Percentiles rank a stretch among this genome's conserved stretches.
Evolutionary conservation across 768 basidiomycete species (phyloP).

Genomic region (Phlegmacium glaucopus): DNA sequence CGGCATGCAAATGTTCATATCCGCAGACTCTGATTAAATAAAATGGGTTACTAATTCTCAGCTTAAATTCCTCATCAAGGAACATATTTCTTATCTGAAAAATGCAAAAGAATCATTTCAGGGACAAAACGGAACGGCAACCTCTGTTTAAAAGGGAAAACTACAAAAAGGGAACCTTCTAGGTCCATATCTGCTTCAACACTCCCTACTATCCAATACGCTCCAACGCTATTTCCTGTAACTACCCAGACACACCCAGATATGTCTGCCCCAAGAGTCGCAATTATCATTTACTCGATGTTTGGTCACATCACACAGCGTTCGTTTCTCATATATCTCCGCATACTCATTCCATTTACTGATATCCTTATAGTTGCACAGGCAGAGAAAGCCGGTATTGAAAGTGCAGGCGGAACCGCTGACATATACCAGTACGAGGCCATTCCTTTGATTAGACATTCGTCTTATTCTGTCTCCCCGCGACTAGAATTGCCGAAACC

Average conservation of each 20-base stretch:
- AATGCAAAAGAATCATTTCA: slow-evolving; percentile 32
- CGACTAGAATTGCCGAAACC: slow-evolving; percentile 69
- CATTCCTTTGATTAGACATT: not conserved
- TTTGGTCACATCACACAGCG: slow-evolving; percentile 68
- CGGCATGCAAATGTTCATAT: no score
- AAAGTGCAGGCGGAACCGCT: slow-evolving; percentile 45
- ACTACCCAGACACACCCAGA: not conserved
- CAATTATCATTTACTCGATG: slow-evolving; percentile 70
- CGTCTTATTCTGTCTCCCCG: not conserved
- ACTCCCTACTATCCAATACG: not conserved
- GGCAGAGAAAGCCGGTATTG: slow-evolving; percentile 47
- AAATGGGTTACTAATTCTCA: slow-evolving; percentile 10
- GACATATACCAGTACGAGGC: slow-evolving; percentile 53
- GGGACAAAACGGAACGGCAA: slow-evolving; percentile 19
- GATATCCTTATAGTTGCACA: slow-evolving; percentile 57
- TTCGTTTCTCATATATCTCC: slow-evolving; percentile 17
- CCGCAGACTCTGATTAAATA: no score
- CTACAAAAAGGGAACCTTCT: slow-evolving; percentile 25
- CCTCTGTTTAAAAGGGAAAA: slow-evolving; percentile 11
- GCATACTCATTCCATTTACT: not conserved
- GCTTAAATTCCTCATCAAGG: slow-evolving; percentile 20
- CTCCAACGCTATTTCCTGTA: slow-evolving; percentile 9
- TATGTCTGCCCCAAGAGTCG: slow-evolving; percentile 54
- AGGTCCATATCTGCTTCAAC: slow-evolving; percentile 11
- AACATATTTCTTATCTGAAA: no score